Evolutionary conservation across 306 rosid species (phyloP).

Genomic region (Cucumis sativus): Cucumber_9930_V3 NC_026656.2:21055001-21055500

Average conservation of each 20-base stretch:
- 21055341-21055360: neutral
- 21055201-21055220: no score
- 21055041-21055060: neutral
- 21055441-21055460: constrained; percentile 39
- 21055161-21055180: no score
- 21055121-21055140: no score
- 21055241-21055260: constrained; percentile 61
- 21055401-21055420: constrained; percentile 13
- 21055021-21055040: no score
- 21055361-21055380: no score
- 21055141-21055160: neutral
- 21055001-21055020: no score
- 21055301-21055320: constrained; percentile 42
- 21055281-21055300: constrained; percentile 25
- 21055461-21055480: constrained; percentile 25
- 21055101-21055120: neutral
- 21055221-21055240: constrained; percentile 32
- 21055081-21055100: constrained; percentile 70
- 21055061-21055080: constrained; percentile 30
- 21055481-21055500: constrained; percentile 59
- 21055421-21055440: constrained; percentile 41
- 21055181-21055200: no score
- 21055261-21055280: constrained; percentile 30
- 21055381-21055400: neutral
- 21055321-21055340: no score